Base-by-base conservation (phyloP, 768 basidiomycete genomes). In the Leccinum sublutescens region DNA sequence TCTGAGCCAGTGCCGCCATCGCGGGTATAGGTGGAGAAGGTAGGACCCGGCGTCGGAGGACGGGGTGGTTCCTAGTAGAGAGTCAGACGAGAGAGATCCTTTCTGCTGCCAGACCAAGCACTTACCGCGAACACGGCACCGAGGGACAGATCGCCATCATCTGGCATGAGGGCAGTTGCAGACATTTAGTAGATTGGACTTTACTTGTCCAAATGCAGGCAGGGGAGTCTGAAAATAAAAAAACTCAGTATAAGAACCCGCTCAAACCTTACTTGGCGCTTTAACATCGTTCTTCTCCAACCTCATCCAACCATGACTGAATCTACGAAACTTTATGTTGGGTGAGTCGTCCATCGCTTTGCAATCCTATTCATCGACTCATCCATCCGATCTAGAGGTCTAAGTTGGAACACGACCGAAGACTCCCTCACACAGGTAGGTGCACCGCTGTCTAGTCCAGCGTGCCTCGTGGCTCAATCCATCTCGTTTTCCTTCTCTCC, bases 41-140 rank as follows among this genome's bases (percentile, higher is more conserved):
- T 87, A 3, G 87, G 80, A 66, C 82, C 78, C 1, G 89, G 90
- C 0, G 85, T 82, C 2, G 87, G 84, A 11, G 88, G 89, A 27
- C 87, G 79, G 11, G 81, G 76, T 2, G 83, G 83, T 73, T 89
- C 88, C 88, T 73, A 38, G 21, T 40, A 40, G 17, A 40, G 1
- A 40, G 17, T 40, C 17, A n/a, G 38, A 40, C 38, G 4, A 8
- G 8, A 38, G 17, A 38, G 17, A 17, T 17, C 15, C 6, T 12
- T 29, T 29, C 29, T 29, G 29, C 9, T 29, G 2, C 29, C 9
- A 14, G 12, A 12, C 12, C 12, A 17, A 40, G 17, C 17, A 40
- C 38, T 40, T 17, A 40, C 38, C 9, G 40, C 9, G n/a, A 40
- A 40, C 17, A 40, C 17, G 17, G 17, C n/a, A n/a, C 9, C 40